Evolutionary conservation across 2,329 filamentous ascomycete species (phyloP).

Genomic region (Talaromyces marneffei): DNA sequence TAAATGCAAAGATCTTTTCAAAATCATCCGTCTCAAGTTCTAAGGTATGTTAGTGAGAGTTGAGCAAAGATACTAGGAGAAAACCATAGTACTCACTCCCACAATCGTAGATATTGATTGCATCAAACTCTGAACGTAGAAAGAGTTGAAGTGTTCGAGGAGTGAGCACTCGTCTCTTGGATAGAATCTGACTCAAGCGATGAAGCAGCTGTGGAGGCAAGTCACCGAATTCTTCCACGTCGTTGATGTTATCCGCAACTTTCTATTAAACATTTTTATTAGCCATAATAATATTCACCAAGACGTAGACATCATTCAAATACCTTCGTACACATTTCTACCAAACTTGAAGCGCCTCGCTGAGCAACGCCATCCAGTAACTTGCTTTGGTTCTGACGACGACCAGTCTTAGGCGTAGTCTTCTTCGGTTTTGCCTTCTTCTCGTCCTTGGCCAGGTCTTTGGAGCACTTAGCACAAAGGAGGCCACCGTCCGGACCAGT

Average conservation of each 20-base stretch:
- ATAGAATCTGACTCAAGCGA: constrained; percentile 58
- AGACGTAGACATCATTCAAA: neutral
- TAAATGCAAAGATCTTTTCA: constrained; percentile 70
- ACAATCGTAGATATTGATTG: constrained; percentile 56
- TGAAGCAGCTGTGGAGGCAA: constrained; percentile 53
- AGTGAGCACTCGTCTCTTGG: constrained; percentile 56
- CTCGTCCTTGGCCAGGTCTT: constrained; percentile 62
- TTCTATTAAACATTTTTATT: constrained; percentile 37
- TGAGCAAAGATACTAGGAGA: neutral
- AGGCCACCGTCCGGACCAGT: constrained; percentile 76
- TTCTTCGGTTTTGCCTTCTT: constrained; percentile 54
- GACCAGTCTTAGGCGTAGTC: constrained; percentile 50
- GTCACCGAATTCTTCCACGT: constrained; percentile 61
- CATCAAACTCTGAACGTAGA: constrained; percentile 49
- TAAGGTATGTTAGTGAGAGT: constrained; percentile 24
- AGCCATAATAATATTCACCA: constrained; percentile 13
- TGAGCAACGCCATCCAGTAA: constrained; percentile 66
- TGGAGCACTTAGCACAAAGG: constrained; percentile 77
- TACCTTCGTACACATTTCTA: constrained; percentile 55
- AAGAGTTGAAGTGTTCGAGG: constrained; percentile 42
- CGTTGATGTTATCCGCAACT: constrained; percentile 57
- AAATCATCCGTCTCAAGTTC: constrained; percentile 71
- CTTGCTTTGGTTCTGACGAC: constrained; percentile 75
- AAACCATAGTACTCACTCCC: constrained; percentile 41
- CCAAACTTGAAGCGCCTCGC: constrained; percentile 38